These are phyloP conservation scores for Mycena vitilis DNA, from an alignment of 768 basidiomycete genomes.

Conservation along the genomic window DNA sequence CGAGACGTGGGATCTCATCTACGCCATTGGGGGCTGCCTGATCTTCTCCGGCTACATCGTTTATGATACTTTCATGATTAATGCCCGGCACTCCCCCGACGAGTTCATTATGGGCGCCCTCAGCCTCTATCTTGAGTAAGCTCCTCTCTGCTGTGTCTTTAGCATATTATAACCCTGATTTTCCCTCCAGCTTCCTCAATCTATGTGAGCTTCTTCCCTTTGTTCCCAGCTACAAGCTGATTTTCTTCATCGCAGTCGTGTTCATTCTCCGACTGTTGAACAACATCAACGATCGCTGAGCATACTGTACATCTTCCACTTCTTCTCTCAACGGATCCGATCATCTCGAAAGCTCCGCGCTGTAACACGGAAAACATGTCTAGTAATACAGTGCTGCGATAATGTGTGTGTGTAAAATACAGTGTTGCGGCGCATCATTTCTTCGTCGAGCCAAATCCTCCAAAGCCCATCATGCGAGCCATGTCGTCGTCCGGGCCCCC, in stretches of 20 bases:
- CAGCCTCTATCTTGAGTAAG: slow-evolving; percentile 93
- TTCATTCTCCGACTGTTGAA: slow-evolving; percentile 88
- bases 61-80: slow-evolving; percentile 92
- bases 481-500: slow-evolving; percentile 73
- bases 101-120: slow-evolving; percentile 94
- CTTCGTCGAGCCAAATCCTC: slow-evolving; percentile 89
- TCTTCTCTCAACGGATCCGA: background rate
- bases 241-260: slow-evolving; percentile 64
- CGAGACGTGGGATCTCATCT: slow-evolving; percentile 83
- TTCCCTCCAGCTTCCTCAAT: slow-evolving; percentile 76
- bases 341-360: background rate
- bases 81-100: slow-evolving; percentile 88
- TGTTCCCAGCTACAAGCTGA: background rate
- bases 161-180: slow-evolving; percentile 32
- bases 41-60: slow-evolving; percentile 92
- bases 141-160: slow-evolving; percentile 37
- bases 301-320: slow-evolving; percentile 12
- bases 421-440: slow-evolving; percentile 55
- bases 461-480: slow-evolving; percentile 90
- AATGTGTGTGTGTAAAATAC: slow-evolving; percentile 44
- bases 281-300: slow-evolving; percentile 52
- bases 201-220: slow-evolving; percentile 69
- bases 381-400: slow-evolving; percentile 43
- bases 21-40: slow-evolving; percentile 81
- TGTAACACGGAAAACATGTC: slow-evolving; percentile 4